Percentiles rank a stretch among this genome's conserved stretches.
These are phyloP conservation scores for Combretum micranthum DNA, from an alignment of 345 rosid genomes.

Conservation along the genomic window DNA sequence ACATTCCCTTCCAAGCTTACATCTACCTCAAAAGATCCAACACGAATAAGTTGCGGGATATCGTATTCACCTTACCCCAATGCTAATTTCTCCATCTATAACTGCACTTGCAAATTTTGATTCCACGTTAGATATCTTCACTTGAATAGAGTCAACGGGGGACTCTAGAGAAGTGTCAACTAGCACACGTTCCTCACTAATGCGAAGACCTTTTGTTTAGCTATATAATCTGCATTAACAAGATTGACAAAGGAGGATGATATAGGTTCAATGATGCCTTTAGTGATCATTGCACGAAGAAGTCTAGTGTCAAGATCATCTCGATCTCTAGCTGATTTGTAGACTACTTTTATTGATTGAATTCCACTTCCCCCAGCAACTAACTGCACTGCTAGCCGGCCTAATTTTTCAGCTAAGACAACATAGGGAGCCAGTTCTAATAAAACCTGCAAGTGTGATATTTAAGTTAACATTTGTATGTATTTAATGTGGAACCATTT, in stretches of 20 bases:
- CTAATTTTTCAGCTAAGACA: conserved; percentile 67
- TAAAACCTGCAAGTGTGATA: conserved; percentile 14
- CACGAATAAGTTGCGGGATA: conserved; percentile 46
- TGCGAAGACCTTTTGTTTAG: conserved; percentile 75
- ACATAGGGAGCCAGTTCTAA: conserved; percentile 63
- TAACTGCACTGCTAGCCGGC: conserved; percentile 67
- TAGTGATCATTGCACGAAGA: conserved; percentile 77
- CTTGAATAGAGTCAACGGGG: conserved; percentile 60
- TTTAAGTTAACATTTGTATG: background rate
- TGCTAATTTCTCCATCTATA: conserved; percentile 54
- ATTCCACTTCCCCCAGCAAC: conserved; percentile 69
- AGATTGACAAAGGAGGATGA: conserved; percentile 61
- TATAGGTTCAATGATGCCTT: conserved; percentile 81
- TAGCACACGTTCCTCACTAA: conserved; percentile 54
- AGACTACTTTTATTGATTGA: conserved; percentile 52
- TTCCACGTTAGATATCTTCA: conserved; percentile 47
- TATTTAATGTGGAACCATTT: background rate
- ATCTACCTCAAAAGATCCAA: conserved; percentile 63
- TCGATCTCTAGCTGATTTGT: conserved; percentile 47
- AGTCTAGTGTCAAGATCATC: conserved; percentile 85
- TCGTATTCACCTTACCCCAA: conserved; percentile 72
- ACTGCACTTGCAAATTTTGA: conserved; percentile 65
- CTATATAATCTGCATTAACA: conserved; percentile 83
- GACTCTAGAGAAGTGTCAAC: conserved; percentile 48
- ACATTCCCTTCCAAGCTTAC: conserved; percentile 81